Conservation (phyloP, 805 yeast genomes). For the Candida quercuum region DNA sequence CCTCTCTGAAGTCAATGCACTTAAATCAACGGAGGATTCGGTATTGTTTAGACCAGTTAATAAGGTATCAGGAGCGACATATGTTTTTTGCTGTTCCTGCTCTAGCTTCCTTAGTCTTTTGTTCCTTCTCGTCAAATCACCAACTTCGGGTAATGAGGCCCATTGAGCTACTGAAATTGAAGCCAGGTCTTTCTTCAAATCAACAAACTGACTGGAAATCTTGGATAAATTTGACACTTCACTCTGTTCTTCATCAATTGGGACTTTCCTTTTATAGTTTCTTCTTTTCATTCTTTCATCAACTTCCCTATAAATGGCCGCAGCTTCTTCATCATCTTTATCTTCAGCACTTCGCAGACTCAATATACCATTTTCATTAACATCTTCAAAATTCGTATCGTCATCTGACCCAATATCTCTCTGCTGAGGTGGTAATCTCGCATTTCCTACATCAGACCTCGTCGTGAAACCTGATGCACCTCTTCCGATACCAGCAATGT, state of each 20-base stretch:
- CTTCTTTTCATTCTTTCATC: conserved; percentile 46
- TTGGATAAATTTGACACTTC: conserved; percentile 10
- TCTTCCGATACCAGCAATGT: conserved; percentile 88
- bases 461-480: conserved; percentile 95
- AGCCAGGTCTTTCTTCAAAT: conserved; percentile 58
- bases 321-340: conserved; percentile 76
- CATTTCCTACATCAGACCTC: conserved; percentile 65
- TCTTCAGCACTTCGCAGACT: conserved; percentile 27
- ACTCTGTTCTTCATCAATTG: conserved; percentile 23
- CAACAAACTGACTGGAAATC: conserved; percentile 56
- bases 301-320: conserved; percentile 56
- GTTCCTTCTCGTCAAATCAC: conserved; percentile 77
- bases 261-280: conserved; percentile 17
- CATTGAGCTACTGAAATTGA: conserved; percentile 66
- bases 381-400: conserved; percentile 18
- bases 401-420: conserved; percentile 19
- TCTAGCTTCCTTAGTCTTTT: conserved; percentile 62
- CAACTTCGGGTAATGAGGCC: conserved; percentile 80
- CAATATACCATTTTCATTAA: conserved; percentile 25
- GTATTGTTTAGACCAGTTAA: conserved; percentile 32
- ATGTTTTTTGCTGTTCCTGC: conserved; percentile 61
- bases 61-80: conserved; percentile 78
- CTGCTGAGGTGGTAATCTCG: conserved; percentile 27
- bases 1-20: conserved; percentile 56
- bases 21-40: conserved; percentile 35